Conservation (phyloP, 2,329 filamentous ascomycete genomes). For the Graphiopsis chlorocephala region DNA sequence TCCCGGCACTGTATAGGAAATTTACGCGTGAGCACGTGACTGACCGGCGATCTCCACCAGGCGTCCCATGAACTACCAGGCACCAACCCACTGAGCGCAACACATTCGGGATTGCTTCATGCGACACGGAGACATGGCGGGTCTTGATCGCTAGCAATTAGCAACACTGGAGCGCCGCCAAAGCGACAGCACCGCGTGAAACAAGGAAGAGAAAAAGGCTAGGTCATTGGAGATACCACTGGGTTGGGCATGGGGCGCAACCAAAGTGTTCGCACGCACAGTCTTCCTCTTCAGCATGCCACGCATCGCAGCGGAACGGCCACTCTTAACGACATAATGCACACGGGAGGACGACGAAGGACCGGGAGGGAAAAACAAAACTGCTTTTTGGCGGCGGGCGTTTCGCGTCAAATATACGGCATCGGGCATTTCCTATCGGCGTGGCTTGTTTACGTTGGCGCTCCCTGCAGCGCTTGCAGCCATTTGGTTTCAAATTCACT, state of each 20-base stretch:
- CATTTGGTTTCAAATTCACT: neutral
- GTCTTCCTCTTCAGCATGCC: too few relatives aligned
- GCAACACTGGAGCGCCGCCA: neutral
- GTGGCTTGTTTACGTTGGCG: neutral
- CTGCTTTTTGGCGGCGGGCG: neutral
- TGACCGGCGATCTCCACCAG: slow-evolving; percentile 4
- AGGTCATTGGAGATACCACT: neutral
- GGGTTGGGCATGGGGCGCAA: neutral
- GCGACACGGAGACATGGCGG: neutral
- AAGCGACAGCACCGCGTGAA: neutral
- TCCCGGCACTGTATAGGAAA: too few relatives aligned
- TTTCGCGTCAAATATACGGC: neutral
- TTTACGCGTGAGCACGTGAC: slow-evolving; percentile 13
- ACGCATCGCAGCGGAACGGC: neutral
- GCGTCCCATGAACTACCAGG: slow-evolving; percentile 69
- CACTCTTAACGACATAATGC: slow-evolving; percentile 14
- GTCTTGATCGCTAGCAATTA: neutral
- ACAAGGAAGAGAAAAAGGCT: neutral
- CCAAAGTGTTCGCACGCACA: neutral
- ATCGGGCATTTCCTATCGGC: neutral
- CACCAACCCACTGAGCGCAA: slow-evolving; percentile 45
- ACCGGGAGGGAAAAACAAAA: neutral
- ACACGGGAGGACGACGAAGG: neutral
- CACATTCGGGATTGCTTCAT: neutral
- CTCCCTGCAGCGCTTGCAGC: neutral